Percentiles rank a stretch among this genome's conserved stretches.
Conservation (phyloP, 441 rosid genomes). For the Brassica balearica region DNA sequence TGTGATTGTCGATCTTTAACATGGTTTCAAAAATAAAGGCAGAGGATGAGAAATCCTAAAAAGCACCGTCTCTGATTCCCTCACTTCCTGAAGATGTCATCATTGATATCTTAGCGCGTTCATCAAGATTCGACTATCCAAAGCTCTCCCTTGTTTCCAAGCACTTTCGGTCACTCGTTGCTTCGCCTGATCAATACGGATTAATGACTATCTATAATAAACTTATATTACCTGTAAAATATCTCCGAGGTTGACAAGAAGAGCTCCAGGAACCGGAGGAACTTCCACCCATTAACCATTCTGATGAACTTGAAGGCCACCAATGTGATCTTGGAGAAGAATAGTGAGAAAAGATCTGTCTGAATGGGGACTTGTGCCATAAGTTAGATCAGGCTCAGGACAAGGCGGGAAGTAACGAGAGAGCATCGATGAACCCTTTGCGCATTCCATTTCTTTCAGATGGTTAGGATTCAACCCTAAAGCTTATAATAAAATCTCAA, state of each 20-base stretch:
- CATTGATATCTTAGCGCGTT: background rate
- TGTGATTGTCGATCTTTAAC: background rate
- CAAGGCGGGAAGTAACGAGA: conserved; percentile 70
- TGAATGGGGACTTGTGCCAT: conserved; percentile 55
- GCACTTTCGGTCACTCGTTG: background rate
- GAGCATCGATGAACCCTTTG: conserved; percentile 43
- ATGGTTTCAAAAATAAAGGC: background rate
- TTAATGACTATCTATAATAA: too few relatives aligned
- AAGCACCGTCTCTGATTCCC: background rate
- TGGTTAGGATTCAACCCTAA: conserved; percentile 56
- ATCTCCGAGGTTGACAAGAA: conserved; percentile 61
- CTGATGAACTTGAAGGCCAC: conserved; percentile 68
- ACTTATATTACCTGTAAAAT: conserved; percentile 51
- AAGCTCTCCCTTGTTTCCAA: background rate
- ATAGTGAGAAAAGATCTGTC: conserved; percentile 60
- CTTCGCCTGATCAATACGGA: background rate
- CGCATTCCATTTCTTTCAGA: conserved; percentile 56
- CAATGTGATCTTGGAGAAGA: conserved; percentile 66
- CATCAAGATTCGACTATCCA: background rate
- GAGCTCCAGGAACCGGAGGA: conserved; percentile 53
- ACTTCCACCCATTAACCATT: conserved; percentile 60
- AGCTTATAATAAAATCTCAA: conserved; percentile 63
- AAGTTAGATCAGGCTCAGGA: conserved; percentile 64
- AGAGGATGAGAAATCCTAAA: background rate
- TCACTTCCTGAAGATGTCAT: background rate